These are phyloP conservation scores for Blepharisma undulans DNA, from an alignment of 169 alveolate species.

Conservation along the genomic window DNA sequence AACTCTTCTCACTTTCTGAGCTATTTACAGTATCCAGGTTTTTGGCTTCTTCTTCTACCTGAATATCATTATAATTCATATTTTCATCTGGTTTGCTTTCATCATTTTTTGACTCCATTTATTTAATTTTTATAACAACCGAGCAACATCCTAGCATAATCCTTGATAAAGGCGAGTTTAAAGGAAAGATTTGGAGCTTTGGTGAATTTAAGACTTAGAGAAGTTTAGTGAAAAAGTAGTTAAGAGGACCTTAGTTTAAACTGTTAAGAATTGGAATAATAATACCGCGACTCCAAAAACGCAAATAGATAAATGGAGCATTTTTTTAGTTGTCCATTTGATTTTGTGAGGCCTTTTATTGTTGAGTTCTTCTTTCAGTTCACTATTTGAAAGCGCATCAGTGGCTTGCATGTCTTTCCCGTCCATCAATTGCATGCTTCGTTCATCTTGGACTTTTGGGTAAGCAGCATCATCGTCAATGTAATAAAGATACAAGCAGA, in stretches of 20 bases:
- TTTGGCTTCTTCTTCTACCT: not conserved
- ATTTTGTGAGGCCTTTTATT: not conserved
- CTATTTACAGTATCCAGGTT: not conserved
- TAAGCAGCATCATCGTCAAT: not conserved
- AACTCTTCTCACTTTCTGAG: not conserved
- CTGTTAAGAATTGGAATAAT: conserved; percentile 6
- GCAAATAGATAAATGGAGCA: not conserved
- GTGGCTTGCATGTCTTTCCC: not conserved
- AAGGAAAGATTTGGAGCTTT: not conserved
- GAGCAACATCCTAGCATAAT: not conserved
- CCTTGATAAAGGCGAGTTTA: not conserved
- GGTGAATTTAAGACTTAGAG: too few relatives aligned
- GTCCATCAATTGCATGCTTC: not conserved
- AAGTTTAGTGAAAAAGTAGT: not conserved
- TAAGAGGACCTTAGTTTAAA: not conserved
- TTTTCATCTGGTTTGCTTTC: not conserved
- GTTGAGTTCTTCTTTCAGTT: not conserved
- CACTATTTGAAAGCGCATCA: not conserved
- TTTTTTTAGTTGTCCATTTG: not conserved
- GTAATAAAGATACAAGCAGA: conserved; percentile 26
- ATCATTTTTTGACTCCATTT: not conserved
- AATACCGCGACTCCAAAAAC: conserved; percentile 8
- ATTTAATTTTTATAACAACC: not conserved
- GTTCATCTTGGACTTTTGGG: not conserved
- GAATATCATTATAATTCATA: not conserved